Evolutionary conservation across 306 rosid species (phyloP), one percentile per base, ranked within the genome.

Genomic region (Prunus salicina): DNA sequence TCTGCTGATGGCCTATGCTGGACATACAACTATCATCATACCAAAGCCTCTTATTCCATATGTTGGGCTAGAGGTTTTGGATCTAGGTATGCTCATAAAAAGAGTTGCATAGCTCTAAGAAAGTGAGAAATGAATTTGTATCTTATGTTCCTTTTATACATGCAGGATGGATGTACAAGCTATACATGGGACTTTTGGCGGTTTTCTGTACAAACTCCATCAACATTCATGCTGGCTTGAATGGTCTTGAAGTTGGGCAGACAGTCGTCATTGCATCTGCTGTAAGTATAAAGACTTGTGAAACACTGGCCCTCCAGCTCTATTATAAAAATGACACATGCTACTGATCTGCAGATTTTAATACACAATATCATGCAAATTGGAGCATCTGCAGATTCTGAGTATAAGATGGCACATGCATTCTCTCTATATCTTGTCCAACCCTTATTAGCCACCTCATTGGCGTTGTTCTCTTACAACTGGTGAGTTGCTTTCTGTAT

Each of bases 1-100:
- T 72, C 85, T 95, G 93, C 81, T 95, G 82, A 95, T 95, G 97
- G 99, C 99, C 52, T 95, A 95, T 84, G 97, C 97, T 81, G 99
- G 99, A 82, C 99, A 95, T 83, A 95, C 99, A 56, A 92, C 97
- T 73, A 95, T 95, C 75, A 52, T 95, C 78, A 86, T 95, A 78
- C 99, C 99, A 16, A 95, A 95, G 82, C 99, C 97, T 80, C 95
- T 95, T 46, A 86, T 84, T 52, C 90, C 93, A 57, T 87, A 89
- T 66, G 76, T 89, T 32, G 99, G 97, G 34, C 69, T 88, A 67
- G 91, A 89, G 75, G 43, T 95, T 83, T 84, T 89, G 84, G 93
- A 92, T 82, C 92, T 92, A 71, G 99, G 99, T 95, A 88, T 78
- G 87, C 67, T 85, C 71, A 34, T 76, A 69, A 19, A 52, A 25